Evolutionary conservation across 352 stramenopile species (phyloP), one percentile per base, ranked within the genome.

Genomic region (Thraustotheca clavata): DNA sequence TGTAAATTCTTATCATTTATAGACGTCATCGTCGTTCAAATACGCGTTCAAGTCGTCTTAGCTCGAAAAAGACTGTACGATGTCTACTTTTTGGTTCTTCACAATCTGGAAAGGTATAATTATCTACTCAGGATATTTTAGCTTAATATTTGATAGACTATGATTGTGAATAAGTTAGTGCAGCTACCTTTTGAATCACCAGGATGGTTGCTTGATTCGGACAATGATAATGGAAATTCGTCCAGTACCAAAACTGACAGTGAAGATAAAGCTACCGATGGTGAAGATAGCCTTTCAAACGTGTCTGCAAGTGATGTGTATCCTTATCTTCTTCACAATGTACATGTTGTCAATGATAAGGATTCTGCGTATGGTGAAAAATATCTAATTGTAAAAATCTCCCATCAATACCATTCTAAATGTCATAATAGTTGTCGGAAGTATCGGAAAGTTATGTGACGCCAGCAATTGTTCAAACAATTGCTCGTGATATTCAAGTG

Each of bases 11-110:
- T 49, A 16, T 70, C 11, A 39, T 59, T 7, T 69, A 29, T 48
- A 60, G 60, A 39, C 50, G 47, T 43, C 38, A 36, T 36, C 26
- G 55, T 22, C 55, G 26, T 1, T 18, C 14, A 16, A 55, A 29
- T 57, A 40, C 38, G 61, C 29, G 7, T 14, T 3, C 54, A 18
- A n/a, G 9, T 20, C 55, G 48, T 39, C 26, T 46, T 33, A 29
- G 43, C n/a, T 18, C 52, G 11, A 61, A 54, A 18, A 49, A 61
- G 12, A 36, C 26, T 20, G 48, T 62, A 40, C 49, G 38, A 4
- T 68, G 43, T 22, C 38, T 61, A 26, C 67, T 93, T 32, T 85
- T 84, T 54, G 76, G 80, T 0, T 71, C 73, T 11, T 40, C 68
- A 0, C 60, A 69, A 22, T 71, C 76, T 16, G 73, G 74, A 22